phyloP scores from a whole-genome alignment of 2,329 filamentous ascomycete genomes.

The Penicillium sp. region DNA sequence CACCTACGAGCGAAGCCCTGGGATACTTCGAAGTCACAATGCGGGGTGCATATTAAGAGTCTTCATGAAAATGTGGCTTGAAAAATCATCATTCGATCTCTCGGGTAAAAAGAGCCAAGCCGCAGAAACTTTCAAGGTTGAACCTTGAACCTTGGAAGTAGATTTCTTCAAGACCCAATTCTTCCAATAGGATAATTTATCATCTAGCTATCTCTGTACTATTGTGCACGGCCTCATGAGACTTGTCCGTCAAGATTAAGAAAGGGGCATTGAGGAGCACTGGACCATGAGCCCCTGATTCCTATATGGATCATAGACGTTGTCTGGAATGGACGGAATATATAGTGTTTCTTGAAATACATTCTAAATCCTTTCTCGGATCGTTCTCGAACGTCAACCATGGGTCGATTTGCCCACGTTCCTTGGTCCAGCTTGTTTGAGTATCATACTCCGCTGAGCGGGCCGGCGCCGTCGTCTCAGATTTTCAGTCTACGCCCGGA shows the following conservation, averaged over 20 bases:
- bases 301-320: not conserved
- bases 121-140: not conserved
- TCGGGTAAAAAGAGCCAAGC: not conserved
- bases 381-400: not conserved
- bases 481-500: slow-evolving; percentile 7
- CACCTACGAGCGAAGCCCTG: not conserved
- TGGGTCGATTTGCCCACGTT: not conserved
- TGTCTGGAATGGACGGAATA: not conserved
- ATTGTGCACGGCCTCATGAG: not conserved
- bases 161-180: not conserved
- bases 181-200: not conserved
- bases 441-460: not conserved
- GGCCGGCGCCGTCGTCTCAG: slow-evolving; percentile 11
- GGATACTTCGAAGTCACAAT: not conserved
- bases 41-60: slow-evolving; percentile 2
- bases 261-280: not conserved
- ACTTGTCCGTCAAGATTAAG: not conserved
- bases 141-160: not conserved
- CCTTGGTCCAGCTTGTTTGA: not conserved
- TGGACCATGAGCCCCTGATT: not conserved
- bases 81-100: not conserved
- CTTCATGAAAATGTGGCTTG: not conserved
- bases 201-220: not conserved
- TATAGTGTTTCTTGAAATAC: not conserved
- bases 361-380: not conserved